phyloP scores from a whole-genome alignment of 2,329 filamentous ascomycete species.

The Spiromastix sp. region DNA sequence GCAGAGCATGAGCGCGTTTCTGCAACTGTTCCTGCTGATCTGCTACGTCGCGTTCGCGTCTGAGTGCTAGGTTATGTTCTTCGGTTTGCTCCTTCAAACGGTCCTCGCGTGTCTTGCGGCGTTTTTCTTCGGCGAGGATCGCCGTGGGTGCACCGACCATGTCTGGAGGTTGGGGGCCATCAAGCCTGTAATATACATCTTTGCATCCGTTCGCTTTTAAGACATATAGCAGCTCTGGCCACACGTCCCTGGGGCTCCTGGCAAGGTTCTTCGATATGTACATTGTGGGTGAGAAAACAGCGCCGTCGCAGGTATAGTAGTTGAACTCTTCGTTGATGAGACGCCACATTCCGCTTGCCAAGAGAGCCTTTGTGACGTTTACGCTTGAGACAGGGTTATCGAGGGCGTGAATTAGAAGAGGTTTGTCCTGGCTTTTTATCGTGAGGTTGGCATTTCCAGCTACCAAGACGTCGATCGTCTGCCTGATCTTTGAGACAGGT shows the following conservation, averaged over 20 bases:
- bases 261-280: conserved; percentile 37
- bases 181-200: conserved; percentile 11
- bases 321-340: conserved; percentile 52
- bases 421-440: conserved; percentile 36
- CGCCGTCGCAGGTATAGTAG: conserved; percentile 41
- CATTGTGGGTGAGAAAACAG: conserved; percentile 55
- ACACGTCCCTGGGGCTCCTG: conserved; percentile 7
- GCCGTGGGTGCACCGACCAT: conserved; percentile 12
- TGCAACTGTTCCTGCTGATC: conserved; percentile 8
- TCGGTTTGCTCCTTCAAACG: conserved; percentile 12
- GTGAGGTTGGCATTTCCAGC: conserved; percentile 39
- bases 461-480: conserved; percentile 48
- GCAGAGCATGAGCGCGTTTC: conserved; percentile 9
- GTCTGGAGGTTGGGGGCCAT: conserved; percentile 11
- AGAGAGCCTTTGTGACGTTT: conserved; percentile 45
- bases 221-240: conserved; percentile 8
- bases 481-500: conserved; percentile 39
- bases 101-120: conserved; percentile 7
- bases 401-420: conserved; percentile 50
- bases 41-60: conserved; percentile 7
- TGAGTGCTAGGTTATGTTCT: conserved; percentile 10
- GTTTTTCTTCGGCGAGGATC: conserved; percentile 9
- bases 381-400: conserved; percentile 44
- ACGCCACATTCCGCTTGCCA: conserved; percentile 57
- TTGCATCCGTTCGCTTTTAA: conserved; percentile 11